phyloP scores from a whole-genome alignment of 2,329 filamentous ascomycete genomes.

The Colletotrichum orchidophilum region DNA sequence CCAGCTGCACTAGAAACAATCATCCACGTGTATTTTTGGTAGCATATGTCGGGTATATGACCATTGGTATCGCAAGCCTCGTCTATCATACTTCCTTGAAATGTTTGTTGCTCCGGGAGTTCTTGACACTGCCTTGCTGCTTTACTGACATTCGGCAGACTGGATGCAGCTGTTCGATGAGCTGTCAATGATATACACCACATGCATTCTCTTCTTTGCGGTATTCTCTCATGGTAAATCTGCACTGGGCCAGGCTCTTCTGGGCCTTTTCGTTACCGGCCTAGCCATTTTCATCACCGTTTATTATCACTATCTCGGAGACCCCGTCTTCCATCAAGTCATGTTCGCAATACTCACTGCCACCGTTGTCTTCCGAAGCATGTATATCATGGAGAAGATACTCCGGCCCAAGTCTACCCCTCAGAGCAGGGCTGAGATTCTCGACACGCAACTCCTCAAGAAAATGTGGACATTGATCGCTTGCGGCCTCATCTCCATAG shows the following conservation, averaged over 20 bases:
- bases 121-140: not conserved
- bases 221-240: not conserved
- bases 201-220: not conserved
- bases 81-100: conserved; percentile 5
- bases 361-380: not conserved
- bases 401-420: not conserved
- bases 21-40: not conserved
- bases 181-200: not conserved
- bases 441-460: not conserved
- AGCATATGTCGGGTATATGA: conserved; percentile 3
- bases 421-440: not conserved
- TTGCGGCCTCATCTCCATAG: not conserved
- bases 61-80: not conserved
- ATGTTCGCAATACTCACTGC: not conserved
- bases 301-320: not conserved
- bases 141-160: not conserved
- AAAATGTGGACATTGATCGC: not conserved
- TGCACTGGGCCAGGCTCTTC: not conserved
- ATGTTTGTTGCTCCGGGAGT: not conserved
- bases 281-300: not conserved
- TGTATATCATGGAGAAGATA: not conserved
- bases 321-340: not conserved
- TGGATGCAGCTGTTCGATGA: not conserved
- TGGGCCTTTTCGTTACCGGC: not conserved
- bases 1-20: not conserved